phyloP scores from a whole-genome alignment of 371 early-diverging fungal species.

The Mucor racemosus region DNA sequence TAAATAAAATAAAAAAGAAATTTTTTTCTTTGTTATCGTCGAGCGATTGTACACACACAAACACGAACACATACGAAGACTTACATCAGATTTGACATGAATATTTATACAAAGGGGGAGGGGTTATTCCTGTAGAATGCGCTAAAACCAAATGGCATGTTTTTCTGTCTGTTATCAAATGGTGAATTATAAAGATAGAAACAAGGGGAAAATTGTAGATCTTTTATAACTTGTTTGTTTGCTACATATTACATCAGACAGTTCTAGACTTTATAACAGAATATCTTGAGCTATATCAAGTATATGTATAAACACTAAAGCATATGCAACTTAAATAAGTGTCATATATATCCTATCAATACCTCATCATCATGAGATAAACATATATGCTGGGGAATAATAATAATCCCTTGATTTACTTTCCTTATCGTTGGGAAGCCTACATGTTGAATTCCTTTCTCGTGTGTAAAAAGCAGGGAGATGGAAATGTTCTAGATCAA shows the following conservation, averaged over 20 bases:
- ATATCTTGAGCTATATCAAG: background rate
- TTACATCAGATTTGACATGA: background rate
- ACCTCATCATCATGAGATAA: background rate
- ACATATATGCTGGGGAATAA: background rate
- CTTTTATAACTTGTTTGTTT: background rate
- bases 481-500: background rate
- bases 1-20: conserved; percentile 6
- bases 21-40: conserved; percentile 6
- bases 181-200: conserved; percentile 4
- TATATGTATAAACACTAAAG: background rate
- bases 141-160: background rate
- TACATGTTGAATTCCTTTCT: background rate
- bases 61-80: background rate
- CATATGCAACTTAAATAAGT: background rate
- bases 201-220: conserved; percentile 2
- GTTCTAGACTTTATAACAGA: background rate
- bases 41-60: conserved; percentile 4
- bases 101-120: background rate
- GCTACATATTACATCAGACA: background rate
- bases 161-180: conserved; percentile 3
- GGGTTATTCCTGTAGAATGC: background rate
- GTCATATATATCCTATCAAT: background rate
- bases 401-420: background rate
- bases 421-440: background rate
- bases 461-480: background rate